These are phyloP conservation scores for Echites panduratus DNA, from an alignment of 257 asterid genomes.

Conservation along the genomic window DNA sequence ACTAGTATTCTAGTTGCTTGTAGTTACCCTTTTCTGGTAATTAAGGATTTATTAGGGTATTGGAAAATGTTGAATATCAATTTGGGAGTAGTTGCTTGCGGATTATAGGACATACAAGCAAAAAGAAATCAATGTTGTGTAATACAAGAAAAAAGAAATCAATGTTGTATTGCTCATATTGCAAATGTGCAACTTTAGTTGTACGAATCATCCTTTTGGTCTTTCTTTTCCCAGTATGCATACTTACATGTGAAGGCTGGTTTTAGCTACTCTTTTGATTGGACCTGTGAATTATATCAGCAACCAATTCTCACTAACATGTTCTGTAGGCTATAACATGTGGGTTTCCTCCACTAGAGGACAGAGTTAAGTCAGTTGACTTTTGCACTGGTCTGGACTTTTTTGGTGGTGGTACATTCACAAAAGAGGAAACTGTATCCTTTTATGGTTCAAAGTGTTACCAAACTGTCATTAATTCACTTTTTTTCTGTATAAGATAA, in stretches of 20 bases:
- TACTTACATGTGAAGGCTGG: not conserved
- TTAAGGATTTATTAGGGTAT: not conserved
- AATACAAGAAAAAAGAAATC: too few species aligned
- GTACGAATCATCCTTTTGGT: not conserved
- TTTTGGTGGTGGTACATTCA: slow-evolving; percentile 79
- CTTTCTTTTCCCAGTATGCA: not conserved
- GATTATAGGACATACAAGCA: not conserved
- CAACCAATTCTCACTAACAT: slow-evolving; percentile 16
- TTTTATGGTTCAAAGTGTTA: slow-evolving; percentile 12
- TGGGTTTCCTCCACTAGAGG: slow-evolving; percentile 94
- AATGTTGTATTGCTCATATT: not conserved
- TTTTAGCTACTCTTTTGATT: not conserved
- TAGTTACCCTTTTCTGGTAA: not conserved
- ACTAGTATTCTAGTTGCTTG: not conserved
- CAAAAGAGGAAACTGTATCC: slow-evolving; percentile 96
- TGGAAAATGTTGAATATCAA: not conserved
- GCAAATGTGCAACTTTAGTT: not conserved
- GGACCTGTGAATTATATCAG: not conserved
- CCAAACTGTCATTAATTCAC: not conserved
- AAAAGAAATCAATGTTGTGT: not conserved
- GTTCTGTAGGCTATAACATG: slow-evolving; percentile 71
- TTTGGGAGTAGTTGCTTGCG: not conserved
- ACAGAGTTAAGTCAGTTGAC: slow-evolving; percentile 59
- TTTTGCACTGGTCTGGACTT: slow-evolving; percentile 64
- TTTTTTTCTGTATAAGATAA: not conserved